phyloP scores from a whole-genome alignment of 1,284 basidiomycete species.

The Ustilago bromivora region DNA sequence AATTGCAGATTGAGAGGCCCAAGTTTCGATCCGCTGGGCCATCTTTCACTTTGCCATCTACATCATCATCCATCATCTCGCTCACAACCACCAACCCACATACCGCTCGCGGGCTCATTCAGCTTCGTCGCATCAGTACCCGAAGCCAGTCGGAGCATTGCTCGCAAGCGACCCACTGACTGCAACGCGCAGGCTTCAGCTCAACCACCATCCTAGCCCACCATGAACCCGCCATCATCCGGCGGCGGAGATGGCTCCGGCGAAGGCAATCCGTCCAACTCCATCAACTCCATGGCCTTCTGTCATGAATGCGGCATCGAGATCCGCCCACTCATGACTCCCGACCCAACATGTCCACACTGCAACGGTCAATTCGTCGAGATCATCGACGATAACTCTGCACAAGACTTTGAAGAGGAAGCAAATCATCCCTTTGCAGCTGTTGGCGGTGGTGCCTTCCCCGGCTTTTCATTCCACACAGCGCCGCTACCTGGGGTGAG shows the following conservation, averaged over 20 bases:
- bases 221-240: conserved; percentile 29
- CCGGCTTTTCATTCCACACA: conserved; percentile 13
- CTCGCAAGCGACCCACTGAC: not conserved
- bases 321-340: conserved; percentile 57
- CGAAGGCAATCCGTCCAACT: conserved; percentile 1
- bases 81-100: too few species aligned
- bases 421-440: conserved; percentile 7
- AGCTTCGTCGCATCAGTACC: too few species aligned
- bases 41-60: not conserved
- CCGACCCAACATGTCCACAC: conserved; percentile 58
- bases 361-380: conserved; percentile 63
- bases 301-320: conserved; percentile 62
- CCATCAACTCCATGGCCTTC: conserved; percentile 52
- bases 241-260: conserved; percentile 3
- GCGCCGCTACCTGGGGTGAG: not conserved
- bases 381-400: conserved; percentile 34
- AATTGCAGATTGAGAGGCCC: not conserved
- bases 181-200: not conserved
- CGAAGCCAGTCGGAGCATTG: not conserved
- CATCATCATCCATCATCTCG: not conserved
- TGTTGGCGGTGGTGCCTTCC: conserved; percentile 7
- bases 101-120: too few species aligned
- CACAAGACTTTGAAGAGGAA: conserved; percentile 6
- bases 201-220: not conserved
- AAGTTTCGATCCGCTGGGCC: not conserved